These are phyloP conservation scores for Singerocomus inundabilis DNA, from an alignment of 1,284 basidiomycete species.

Conservation along the genomic window DNA sequence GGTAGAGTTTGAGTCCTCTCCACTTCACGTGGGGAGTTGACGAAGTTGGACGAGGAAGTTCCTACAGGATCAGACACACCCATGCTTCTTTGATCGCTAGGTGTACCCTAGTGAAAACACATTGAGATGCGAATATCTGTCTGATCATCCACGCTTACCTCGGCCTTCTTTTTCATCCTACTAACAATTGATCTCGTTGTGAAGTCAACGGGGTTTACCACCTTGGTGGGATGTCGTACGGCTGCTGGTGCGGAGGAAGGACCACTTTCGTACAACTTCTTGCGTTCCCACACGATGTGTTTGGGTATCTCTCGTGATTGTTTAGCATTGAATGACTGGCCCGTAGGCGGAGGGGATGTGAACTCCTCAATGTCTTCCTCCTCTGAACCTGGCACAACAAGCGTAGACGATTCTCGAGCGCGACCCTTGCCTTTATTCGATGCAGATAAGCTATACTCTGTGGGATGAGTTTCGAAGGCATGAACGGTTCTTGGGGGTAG, in stretches of 20 bases:
- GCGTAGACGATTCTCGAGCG: conserved; percentile 2
- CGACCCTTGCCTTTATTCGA: conserved; percentile 29
- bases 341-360: conserved; percentile 2
- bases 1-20: conserved; percentile 15
- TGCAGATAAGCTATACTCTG: not conserved
- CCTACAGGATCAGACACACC: conserved; percentile 20
- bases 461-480: conserved; percentile 26
- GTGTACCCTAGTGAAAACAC: conserved; percentile 8
- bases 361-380: conserved; percentile 26
- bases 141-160: conserved; percentile 21
- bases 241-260: conserved; percentile 7
- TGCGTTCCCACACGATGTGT: conserved; percentile 15
- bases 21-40: conserved; percentile 15
- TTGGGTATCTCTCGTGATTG: conserved; percentile 20
- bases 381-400: conserved; percentile 19
- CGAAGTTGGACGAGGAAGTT: conserved; percentile 30
- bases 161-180: conserved; percentile 27
- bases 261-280: conserved; percentile 8
- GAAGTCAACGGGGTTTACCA: conserved; percentile 13
- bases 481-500: not conserved
- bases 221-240: not conserved
- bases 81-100: not conserved
- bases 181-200: not conserved
- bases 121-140: conserved; percentile 2
- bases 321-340: not conserved